Conservation (phyloP, 805 yeast genomes). For the Metschnikowia dekortorum region DNA sequence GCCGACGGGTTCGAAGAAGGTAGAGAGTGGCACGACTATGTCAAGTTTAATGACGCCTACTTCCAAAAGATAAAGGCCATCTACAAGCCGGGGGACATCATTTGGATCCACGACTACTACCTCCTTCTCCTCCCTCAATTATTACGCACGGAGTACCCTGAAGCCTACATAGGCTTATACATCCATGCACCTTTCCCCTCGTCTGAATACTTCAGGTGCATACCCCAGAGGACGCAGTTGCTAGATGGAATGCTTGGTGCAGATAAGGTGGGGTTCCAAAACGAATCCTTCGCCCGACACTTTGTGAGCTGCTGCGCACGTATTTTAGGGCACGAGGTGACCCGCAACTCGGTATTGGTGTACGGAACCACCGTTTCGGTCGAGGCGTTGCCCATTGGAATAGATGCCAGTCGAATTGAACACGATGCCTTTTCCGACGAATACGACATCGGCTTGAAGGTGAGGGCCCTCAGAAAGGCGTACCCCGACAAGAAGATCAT, state of each 20-base stretch:
- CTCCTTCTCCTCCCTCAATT: conserved; percentile 77
- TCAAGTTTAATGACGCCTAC: conserved; percentile 84
- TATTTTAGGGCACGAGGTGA: conserved; percentile 74
- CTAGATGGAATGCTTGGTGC: conserved; percentile 92
- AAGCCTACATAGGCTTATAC: conserved; percentile 71
- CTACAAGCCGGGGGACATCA: conserved; percentile 83
- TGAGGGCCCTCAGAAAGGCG: conserved; percentile 56
- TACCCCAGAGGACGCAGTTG: conserved; percentile 76
- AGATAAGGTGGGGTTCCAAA: conserved; percentile 81
- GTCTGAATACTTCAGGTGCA: conserved; percentile 85
- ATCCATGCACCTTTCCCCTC: conserved; percentile 94
- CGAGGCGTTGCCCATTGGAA: conserved; percentile 82
- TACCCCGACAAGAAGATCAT: conserved; percentile 70
- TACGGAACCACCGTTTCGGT: conserved; percentile 77
- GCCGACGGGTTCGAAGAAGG: conserved; percentile 66
- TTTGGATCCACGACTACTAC: conserved; percentile 92
- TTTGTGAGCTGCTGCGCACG: conserved; percentile 88
- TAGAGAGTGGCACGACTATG: conserved; percentile 82
- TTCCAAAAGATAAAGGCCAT: conserved; percentile 69
- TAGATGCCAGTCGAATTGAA: conserved; percentile 68
- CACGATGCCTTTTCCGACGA: conserved; percentile 48
- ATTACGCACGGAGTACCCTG: conserved; percentile 70
- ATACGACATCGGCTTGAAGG: conserved; percentile 53
- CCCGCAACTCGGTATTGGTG: conserved; percentile 53
- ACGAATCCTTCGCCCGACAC: conserved; percentile 82